Evolutionary conservation across 495 filamentous ascomycete genomes (phyloP).

Genomic region (Durotheca rogersii): DNA sequence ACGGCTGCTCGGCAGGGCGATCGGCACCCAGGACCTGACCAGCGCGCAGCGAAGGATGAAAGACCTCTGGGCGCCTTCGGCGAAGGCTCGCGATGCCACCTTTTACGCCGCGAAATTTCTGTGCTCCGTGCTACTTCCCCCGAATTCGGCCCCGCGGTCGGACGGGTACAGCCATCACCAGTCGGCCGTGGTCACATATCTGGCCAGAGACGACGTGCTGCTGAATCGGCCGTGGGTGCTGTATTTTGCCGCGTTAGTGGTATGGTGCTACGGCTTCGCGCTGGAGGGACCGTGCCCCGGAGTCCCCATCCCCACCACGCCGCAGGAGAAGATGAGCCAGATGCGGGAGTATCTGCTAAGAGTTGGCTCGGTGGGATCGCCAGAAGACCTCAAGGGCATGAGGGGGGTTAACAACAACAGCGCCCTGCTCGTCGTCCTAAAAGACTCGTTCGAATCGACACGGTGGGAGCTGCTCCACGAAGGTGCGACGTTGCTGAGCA

Average conservation of each 20-base stretch:
- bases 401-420: conserved; percentile 78
- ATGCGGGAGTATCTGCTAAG: conserved; percentile 78
- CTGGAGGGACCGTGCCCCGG: conserved; percentile 72
- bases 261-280: conserved; percentile 95
- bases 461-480: conserved; percentile 92
- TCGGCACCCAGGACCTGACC: conserved; percentile 76
- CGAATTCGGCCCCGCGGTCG: conserved; percentile 34
- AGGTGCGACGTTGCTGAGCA: conserved; percentile 74
- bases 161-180: conserved; percentile 32
- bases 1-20: conserved; percentile 79
- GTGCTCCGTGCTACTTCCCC: conserved; percentile 69
- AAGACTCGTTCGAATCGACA: conserved; percentile 75
- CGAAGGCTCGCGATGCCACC: conserved; percentile 86
- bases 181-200: conserved; percentile 56
- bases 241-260: conserved; percentile 86
- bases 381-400: conserved; percentile 76
- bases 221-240: conserved; percentile 97
- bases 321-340: conserved; percentile 66
- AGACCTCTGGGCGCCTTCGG: conserved; percentile 86
- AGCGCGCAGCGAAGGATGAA: conserved; percentile 83
- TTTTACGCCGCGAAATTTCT: conserved; percentile 93
- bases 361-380: conserved; percentile 72
- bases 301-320: conserved; percentile 51
- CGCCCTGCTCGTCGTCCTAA: conserved; percentile 78
- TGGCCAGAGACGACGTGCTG: conserved; percentile 83